phyloP scores from a whole-genome alignment of 2,329 filamentous ascomycete species.

The Calonectria pseudoturangicola region DNA sequence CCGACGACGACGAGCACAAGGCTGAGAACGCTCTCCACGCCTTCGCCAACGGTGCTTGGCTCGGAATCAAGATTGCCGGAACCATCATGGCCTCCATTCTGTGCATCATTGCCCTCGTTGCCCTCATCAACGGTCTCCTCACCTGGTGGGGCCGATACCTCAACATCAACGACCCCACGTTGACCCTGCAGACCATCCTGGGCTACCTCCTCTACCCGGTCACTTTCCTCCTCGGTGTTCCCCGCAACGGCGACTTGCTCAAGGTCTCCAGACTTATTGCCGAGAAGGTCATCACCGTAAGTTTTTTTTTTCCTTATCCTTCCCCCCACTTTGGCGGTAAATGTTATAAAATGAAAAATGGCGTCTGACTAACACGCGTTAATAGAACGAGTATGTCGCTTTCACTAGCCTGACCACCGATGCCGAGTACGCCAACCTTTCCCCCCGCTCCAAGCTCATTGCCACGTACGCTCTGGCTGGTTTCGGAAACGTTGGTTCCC shows the following conservation, averaged over 20 bases:
- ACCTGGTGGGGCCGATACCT: constrained; percentile 90
- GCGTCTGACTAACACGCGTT: constrained; percentile 37
- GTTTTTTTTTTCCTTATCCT: constrained; percentile 45
- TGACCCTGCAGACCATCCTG: constrained; percentile 83
- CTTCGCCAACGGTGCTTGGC: constrained; percentile 89
- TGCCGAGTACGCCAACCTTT: constrained; percentile 74
- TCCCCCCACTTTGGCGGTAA: too few species aligned
- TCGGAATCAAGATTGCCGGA: constrained; percentile 89
- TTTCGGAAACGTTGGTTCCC: constrained; percentile 90
- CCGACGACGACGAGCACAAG: constrained; percentile 84
- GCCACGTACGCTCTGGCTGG: constrained; percentile 90
- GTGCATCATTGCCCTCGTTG: constrained; percentile 87
- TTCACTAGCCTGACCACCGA: constrained; percentile 76
- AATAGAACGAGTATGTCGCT: constrained; percentile 85
- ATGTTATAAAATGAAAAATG: background rate
- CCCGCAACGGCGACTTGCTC: constrained; percentile 76
- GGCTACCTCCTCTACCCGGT: constrained; percentile 87
- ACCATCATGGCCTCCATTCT: constrained; percentile 89
- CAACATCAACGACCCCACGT: constrained; percentile 80
- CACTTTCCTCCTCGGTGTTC: constrained; percentile 88
- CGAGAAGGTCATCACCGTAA: constrained; percentile 85
- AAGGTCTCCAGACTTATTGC: constrained; percentile 87
- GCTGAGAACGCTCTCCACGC: constrained; percentile 90
- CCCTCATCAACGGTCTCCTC: constrained; percentile 83
- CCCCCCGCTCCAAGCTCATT: constrained; percentile 84